These are phyloP conservation scores for Geotrichum siamense DNA, from an alignment of 1,139 yeast genomes.

Conservation along the genomic window DNA sequence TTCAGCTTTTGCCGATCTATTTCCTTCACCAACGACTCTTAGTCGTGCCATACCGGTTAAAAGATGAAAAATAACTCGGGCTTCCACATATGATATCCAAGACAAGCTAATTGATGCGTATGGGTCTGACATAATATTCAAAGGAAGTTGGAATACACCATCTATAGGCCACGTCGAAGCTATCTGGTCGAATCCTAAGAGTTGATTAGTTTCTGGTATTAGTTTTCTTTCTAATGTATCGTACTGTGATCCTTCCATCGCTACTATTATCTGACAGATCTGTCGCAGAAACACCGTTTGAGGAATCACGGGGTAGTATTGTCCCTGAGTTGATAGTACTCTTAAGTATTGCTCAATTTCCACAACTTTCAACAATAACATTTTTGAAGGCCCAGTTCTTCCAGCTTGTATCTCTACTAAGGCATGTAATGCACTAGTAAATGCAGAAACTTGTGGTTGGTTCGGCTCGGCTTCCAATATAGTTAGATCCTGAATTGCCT, in stretches of 20 bases:
- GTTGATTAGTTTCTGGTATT: slow-evolving; percentile 3
- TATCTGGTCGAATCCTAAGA: slow-evolving; percentile 3
- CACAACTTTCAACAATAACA: slow-evolving; percentile 3
- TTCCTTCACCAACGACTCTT: slow-evolving; percentile 4
- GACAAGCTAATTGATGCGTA: slow-evolving; percentile 8
- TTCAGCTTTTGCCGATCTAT: slow-evolving; percentile 7
- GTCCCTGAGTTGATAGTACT: background rate
- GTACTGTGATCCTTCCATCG: slow-evolving; percentile 6
- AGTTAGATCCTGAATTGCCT: slow-evolving; percentile 13
- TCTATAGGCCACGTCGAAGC: slow-evolving; percentile 10
- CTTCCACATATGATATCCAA: slow-evolving; percentile 14
- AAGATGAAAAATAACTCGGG: slow-evolving; percentile 10
- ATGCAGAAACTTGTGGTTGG: slow-evolving; percentile 12
- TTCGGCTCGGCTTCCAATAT: slow-evolving; percentile 10
- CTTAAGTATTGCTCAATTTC: slow-evolving; percentile 11
- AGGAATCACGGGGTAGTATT: slow-evolving; percentile 6
- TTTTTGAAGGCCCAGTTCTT: slow-evolving; percentile 1
- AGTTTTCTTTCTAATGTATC: slow-evolving; percentile 8
- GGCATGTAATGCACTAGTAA: slow-evolving; percentile 15
- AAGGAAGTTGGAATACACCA: slow-evolving; percentile 8
- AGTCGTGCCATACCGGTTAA: slow-evolving; percentile 12
- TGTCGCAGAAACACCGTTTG: slow-evolving; percentile 14
- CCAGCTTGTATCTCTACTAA: slow-evolving; percentile 14
- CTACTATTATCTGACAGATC: slow-evolving; percentile 8
- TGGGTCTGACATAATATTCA: slow-evolving; percentile 4